Conservation (phyloP, 345 rosid genomes). For the Erodium maritimum region DNA sequence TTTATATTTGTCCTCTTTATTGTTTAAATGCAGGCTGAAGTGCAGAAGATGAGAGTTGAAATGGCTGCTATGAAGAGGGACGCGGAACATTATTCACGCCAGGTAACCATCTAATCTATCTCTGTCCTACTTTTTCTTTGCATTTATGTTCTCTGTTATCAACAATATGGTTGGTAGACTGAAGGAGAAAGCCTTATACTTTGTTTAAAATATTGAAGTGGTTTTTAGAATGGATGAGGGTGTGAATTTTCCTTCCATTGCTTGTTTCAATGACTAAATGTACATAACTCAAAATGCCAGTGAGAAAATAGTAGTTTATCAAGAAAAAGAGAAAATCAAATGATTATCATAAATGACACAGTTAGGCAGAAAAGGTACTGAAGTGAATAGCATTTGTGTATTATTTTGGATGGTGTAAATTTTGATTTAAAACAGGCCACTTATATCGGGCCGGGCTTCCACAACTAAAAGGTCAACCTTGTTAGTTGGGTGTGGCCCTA, state of each 20-base stretch:
- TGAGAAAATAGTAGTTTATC: too few relatives aligned
- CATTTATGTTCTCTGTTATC: slow-evolving; percentile 3
- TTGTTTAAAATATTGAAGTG: not conserved
- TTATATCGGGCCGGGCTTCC: too few relatives aligned
- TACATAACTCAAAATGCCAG: not conserved
- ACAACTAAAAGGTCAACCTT: too few relatives aligned
- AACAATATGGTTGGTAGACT: not conserved
- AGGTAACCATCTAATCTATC: slow-evolving; percentile 38
- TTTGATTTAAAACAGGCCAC: too few relatives aligned
- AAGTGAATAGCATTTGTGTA: too few relatives aligned
- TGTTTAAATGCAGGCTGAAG: slow-evolving; percentile 59
- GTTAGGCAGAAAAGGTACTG: too few relatives aligned
- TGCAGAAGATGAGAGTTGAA: slow-evolving; percentile 93
- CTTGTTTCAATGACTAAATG: not conserved
- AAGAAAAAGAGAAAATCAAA: too few relatives aligned
- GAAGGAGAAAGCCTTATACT: not conserved
- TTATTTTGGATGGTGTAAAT: too few relatives aligned
- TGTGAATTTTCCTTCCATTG: not conserved
- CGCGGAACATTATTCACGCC: slow-evolving; percentile 99
- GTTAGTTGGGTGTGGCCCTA: too few relatives aligned
- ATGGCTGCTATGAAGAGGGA: slow-evolving; percentile 98
- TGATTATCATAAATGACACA: too few relatives aligned
- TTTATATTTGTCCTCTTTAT: slow-evolving; percentile 1
- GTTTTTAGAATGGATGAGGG: not conserved
- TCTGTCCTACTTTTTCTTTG: slow-evolving; percentile 10